Evolutionary conservation across 345 rosid genomes (phyloP).

Genomic region (Kandelia obovata): DNA sequence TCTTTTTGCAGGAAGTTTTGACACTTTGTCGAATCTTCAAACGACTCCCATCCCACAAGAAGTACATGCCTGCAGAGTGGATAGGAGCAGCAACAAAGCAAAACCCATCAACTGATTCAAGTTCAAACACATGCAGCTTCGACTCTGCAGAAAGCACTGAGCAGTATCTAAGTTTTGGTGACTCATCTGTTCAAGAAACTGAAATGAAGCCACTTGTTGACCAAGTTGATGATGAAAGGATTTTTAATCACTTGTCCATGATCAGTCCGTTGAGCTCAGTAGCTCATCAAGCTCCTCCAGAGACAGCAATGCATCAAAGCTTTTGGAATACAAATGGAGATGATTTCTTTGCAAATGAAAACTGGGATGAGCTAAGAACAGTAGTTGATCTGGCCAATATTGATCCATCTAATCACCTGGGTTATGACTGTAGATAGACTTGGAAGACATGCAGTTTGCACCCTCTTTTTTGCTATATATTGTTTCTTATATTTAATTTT

Average conservation of each 20-base stretch:
- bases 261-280: constrained; percentile 12
- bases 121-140: constrained; percentile 53
- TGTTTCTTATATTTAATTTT: too few relatives aligned
- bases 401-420: constrained; percentile 11
- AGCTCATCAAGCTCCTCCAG: constrained; percentile 26
- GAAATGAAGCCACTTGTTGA: constrained; percentile 22
- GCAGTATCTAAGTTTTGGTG: constrained; percentile 26
- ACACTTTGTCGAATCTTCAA: constrained; percentile 77
- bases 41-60: constrained; percentile 45
- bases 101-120: constrained; percentile 30
- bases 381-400: constrained; percentile 44
- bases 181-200: constrained; percentile 22
- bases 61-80: constrained; percentile 28
- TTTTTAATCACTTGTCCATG: constrained; percentile 10
- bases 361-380: constrained; percentile 72
- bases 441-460: background rate
- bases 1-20: constrained; percentile 65
- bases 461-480: too few relatives aligned
- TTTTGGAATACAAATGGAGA: constrained; percentile 38
- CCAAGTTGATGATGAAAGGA: constrained; percentile 18
- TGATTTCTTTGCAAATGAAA: constrained; percentile 42
- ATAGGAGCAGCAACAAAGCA: constrained; percentile 22
- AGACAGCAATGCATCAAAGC: constrained; percentile 20
- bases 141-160: constrained; percentile 49
- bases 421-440: constrained; percentile 17